Conservation (phyloP, 345 rosid species). For the Erodium maritimum region DNA sequence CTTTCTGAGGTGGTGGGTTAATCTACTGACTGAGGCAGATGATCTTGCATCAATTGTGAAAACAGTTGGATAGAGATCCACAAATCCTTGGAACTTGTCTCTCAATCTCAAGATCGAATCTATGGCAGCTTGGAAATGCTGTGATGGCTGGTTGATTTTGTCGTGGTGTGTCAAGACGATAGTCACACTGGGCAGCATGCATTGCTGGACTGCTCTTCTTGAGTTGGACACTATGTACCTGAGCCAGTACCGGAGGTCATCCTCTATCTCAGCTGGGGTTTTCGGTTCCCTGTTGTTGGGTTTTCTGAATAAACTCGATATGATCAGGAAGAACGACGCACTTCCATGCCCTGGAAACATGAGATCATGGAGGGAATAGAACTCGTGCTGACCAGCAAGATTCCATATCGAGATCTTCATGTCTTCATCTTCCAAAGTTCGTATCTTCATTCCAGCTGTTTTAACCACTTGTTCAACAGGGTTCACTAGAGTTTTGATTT, state of each 20-base stretch:
- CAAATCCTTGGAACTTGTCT: conserved; percentile 67
- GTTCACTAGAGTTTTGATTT: conserved; percentile 62
- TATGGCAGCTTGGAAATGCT: conserved; percentile 45
- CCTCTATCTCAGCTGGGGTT: conserved; percentile 63
- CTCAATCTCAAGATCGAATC: conserved; percentile 43
- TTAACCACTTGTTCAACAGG: conserved; percentile 87
- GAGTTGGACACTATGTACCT: conserved; percentile 81
- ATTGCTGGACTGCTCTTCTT: conserved; percentile 55
- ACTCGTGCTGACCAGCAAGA: conserved; percentile 84
- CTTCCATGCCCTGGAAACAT: conserved; percentile 89
- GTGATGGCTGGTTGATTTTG: conserved; percentile 49
- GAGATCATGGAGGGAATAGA: conserved; percentile 75
- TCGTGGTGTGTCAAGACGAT: conserved; percentile 72
- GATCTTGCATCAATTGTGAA: conserved; percentile 94
- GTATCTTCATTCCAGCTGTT: conserved; percentile 73
- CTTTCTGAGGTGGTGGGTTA: conserved; percentile 58
- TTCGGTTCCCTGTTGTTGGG: conserved; percentile 76
- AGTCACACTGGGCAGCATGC: conserved; percentile 71
- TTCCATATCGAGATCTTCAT: conserved; percentile 88
- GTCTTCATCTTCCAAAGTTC: conserved; percentile 65
- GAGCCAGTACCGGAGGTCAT: conserved; percentile 88
- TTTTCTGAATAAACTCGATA: conserved; percentile 69
- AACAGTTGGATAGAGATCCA: conserved; percentile 71
- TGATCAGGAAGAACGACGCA: conserved; percentile 64
- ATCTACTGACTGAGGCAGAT: conserved; percentile 63